phyloP scores from a whole-genome alignment of 495 filamentous ascomycete species.

The Penicillium canescens region DNA sequence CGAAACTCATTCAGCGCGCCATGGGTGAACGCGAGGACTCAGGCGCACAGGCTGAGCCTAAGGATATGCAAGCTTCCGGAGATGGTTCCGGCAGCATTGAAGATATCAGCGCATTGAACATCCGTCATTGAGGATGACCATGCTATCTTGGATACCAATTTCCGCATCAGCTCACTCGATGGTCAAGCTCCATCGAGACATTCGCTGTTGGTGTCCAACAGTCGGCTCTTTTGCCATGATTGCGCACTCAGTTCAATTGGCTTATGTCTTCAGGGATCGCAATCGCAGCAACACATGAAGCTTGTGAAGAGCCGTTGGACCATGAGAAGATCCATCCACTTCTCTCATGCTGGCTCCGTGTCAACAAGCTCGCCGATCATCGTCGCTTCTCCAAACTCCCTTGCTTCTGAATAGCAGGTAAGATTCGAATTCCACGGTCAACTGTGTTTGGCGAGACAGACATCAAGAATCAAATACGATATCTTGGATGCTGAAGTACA shows the following conservation, averaged over 20 bases:
- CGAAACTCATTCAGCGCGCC: conserved; percentile 75
- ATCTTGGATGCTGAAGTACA: not conserved
- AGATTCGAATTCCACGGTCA: not conserved
- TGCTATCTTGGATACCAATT: not conserved
- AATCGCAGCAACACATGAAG: too few species aligned
- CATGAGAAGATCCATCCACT: too few species aligned
- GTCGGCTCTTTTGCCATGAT: not conserved
- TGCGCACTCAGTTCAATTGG: not conserved
- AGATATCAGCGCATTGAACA: conserved; percentile 49
- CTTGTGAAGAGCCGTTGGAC: too few species aligned
- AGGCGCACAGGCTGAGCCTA: conserved; percentile 24
- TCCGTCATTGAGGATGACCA: conserved; percentile 41
- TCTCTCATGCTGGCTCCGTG: too few species aligned
- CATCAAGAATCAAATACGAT: not conserved
- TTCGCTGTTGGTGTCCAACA: not conserved
- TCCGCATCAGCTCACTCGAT: not conserved
- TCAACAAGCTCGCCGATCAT: too few species aligned
- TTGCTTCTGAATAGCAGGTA: not conserved
- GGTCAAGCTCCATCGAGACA: not conserved
- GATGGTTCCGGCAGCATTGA: conserved; percentile 56
- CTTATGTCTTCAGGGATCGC: too few species aligned
- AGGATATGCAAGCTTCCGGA: conserved; percentile 28
- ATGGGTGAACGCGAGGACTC: conserved; percentile 56
- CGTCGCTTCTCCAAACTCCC: not conserved
- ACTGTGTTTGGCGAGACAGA: not conserved